Evolutionary conservation across 129 eudicot species (phyloP).

Genomic region (Scalesia atractyloides): DNA sequence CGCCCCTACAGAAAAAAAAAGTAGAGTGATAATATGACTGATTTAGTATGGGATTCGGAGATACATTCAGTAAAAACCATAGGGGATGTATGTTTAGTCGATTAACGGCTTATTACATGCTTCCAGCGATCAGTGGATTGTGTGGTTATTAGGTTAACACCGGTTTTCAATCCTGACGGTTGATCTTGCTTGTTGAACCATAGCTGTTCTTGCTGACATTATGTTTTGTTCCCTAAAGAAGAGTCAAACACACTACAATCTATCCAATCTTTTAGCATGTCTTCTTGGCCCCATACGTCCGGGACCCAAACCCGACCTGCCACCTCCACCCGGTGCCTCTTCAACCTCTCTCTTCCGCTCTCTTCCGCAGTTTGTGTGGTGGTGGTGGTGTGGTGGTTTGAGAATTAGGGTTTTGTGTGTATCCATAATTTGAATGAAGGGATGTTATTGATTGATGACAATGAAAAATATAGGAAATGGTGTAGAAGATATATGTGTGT

Average conservation of each 20-base stretch:
- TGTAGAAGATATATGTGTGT: neutral
- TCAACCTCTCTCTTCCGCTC: slow-evolving; percentile 72
- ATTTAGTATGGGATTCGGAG: no score
- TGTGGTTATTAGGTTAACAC: slow-evolving; percentile 7
- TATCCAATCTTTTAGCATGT: slow-evolving; percentile 69
- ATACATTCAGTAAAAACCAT: no score
- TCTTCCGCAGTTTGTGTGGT: slow-evolving; percentile 19
- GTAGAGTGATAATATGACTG: no score
- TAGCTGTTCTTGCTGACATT: slow-evolving; percentile 65
- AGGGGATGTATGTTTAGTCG: no score
- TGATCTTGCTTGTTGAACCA: slow-evolving; percentile 65
- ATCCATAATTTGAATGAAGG: slow-evolving; percentile 22
- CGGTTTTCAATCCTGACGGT: slow-evolving; percentile 32
- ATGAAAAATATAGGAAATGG: neutral
- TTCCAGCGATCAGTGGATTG: no score
- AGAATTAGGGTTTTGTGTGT: no score
- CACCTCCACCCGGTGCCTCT: slow-evolving; percentile 74
- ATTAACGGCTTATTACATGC: no score
- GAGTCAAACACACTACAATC: slow-evolving; percentile 74
- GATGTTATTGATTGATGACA: no score
- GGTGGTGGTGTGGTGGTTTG: neutral
- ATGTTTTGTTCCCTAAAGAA: slow-evolving; percentile 45
- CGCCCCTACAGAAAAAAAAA: no score
- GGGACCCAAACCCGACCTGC: slow-evolving; percentile 94
- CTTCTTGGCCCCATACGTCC: slow-evolving; percentile 90